phyloP scores from a whole-genome alignment of 306 rosid species.

The Vigna reflexopilosa region DNA sequence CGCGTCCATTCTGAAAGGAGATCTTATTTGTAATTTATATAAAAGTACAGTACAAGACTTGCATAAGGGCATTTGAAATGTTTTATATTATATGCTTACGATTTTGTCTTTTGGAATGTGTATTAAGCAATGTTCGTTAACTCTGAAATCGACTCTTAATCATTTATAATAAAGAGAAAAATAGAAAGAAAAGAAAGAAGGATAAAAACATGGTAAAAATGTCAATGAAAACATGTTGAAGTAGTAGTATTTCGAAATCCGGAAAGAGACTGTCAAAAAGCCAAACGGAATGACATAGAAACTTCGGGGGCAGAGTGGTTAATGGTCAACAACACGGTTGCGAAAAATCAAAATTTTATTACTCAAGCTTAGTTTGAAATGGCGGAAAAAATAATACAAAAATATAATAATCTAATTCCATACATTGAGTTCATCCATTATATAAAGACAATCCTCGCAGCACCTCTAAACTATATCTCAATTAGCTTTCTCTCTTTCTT shows the following conservation, averaged over 20 bases:
- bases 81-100: not conserved
- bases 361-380: slow-evolving; percentile 39
- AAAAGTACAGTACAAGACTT: not conserved
- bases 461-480: not conserved
- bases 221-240: no score
- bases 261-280: not conserved
- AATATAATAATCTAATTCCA: not conserved
- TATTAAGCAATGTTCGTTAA: not conserved
- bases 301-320: not conserved
- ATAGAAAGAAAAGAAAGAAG: no score
- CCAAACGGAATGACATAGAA: not conserved
- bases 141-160: not conserved
- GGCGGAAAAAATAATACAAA: not conserved
- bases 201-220: no score
- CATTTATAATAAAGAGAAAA: no score
- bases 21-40: not conserved
- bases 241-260: no score
- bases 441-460: slow-evolving; percentile 1
- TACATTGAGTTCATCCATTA: not conserved
- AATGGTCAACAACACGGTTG: slow-evolving; percentile 29
- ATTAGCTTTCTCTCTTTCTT: not conserved
- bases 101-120: not conserved
- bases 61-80: not conserved
- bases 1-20: not conserved
- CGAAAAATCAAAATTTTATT: not conserved